Conservation (phyloP, 371 early-diverging fungal species). For the Quaeritorhiza haematococci region DNA sequence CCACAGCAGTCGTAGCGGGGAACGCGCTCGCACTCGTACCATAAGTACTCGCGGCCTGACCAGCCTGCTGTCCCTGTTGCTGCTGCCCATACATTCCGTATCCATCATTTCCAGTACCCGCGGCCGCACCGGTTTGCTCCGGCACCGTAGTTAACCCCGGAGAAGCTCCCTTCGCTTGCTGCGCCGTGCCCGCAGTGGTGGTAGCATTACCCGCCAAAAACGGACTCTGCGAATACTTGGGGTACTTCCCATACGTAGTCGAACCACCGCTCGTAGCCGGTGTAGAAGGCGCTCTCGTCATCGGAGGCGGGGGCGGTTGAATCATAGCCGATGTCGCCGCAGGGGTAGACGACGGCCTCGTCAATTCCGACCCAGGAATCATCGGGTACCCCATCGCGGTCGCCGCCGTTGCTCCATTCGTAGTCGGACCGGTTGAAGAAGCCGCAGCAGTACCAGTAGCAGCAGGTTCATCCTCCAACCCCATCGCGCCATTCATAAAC, state of each 20-base stretch:
- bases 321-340: constrained; percentile 4
- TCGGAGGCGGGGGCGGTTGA: background rate
- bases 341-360: too few relatives aligned
- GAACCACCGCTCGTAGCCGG: constrained; percentile 1
- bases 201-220: background rate
- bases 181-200: background rate
- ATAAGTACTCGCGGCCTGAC: too few relatives aligned
- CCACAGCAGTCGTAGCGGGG: constrained; percentile 2
- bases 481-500: constrained; percentile 45
- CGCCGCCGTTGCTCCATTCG: too few relatives aligned
- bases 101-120: background rate
- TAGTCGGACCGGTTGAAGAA: too few relatives aligned
- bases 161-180: background rate
- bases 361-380: too few relatives aligned
- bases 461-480: constrained; percentile 19
- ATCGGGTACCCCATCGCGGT: too few relatives aligned
- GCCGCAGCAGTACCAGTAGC: too few relatives aligned
- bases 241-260: background rate
- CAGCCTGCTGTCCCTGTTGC: too few relatives aligned
- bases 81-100: background rate
- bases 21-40: background rate
- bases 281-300: background rate
- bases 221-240: background rate
- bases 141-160: background rate
- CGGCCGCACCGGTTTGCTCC: background rate